Evolutionary conservation across 225 moss, liverwort and hornwort genomes (phyloP), one percentile per base, ranked within the genome.

Genomic region (Lunularia cruciata): DNA sequence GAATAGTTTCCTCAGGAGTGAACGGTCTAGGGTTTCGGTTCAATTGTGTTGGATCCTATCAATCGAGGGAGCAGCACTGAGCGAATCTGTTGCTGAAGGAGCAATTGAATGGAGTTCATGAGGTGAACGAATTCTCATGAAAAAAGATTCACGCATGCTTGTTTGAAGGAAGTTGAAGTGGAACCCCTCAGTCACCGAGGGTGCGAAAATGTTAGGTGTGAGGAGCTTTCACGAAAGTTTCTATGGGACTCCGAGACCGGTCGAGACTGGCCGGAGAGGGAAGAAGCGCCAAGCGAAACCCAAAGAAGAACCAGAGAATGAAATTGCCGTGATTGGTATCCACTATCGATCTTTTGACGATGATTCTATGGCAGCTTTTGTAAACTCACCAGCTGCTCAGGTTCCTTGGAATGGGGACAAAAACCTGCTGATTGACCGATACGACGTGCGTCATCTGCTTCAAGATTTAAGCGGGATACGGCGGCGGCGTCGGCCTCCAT

Each of bases 281-380:
- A 83, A 78, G 78, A 78, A 78, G 33, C 45, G 75, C 26, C 82
- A 75, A 22, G 20, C 56, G 56, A 58, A 53, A 38, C 47, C 28
- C 12, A 78, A 75, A 52, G 82, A 78, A 56, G 82, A 75, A 53
- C 75, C 74, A 5, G 74, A 75, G 69, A 83, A 83, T 38, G 83
- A 84, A 52, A 73, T 84, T 22, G 80, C 61, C 11, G 79, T 84
- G 18, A 51, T 77, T 38, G 83, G 83, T 25, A 47, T 54, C 12
- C 83, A 79, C 54, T 84, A 80, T 70, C 70, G 80, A 22, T 84
- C 79, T 19, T 84, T 84, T 48, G 83, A 84, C 70, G 83, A 84
- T 25, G 83, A 84, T 72, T 66, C 83, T 14, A 80, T 84, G 83
- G 83, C 83, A 11, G 71, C 76, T 65, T 84, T 84, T 67, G 76